phyloP scores from a whole-genome alignment of 1,284 basidiomycete species.

The Cutaneotrichosporon sp. region DNA sequence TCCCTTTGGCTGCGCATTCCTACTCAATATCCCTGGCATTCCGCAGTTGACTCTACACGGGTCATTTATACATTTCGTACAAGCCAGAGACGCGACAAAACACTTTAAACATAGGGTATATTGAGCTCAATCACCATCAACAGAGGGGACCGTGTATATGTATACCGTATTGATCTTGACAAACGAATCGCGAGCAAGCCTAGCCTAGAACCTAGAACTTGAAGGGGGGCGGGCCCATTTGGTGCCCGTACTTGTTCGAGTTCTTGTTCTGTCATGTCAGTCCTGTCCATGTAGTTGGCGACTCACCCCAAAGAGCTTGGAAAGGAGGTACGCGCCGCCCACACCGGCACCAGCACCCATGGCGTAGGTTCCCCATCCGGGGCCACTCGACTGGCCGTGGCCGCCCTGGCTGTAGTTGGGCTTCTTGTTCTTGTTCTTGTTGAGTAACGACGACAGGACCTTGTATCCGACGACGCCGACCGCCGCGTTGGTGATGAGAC shows the following conservation, averaged over 20 bases:
- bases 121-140: neutral
- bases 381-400: conserved; percentile 12
- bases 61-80: no score
- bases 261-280: conserved; percentile 19
- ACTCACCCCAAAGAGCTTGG: conserved; percentile 11
- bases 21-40: no score
- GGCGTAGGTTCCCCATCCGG: conserved; percentile 5
- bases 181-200: neutral
- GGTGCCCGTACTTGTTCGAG: conserved; percentile 26
- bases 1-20: no score
- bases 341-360: conserved; percentile 10
- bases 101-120: neutral
- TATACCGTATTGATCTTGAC: neutral
- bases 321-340: conserved; percentile 14
- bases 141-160: neutral
- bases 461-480: conserved; percentile 20
- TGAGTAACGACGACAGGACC: conserved; percentile 14
- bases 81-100: no score
- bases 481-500: conserved; percentile 16
- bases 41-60: no score
- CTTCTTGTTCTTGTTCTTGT: conserved; percentile 10
- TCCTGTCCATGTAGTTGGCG: neutral
- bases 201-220: neutral
- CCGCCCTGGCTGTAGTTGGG: neutral
- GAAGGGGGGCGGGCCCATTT: conserved; percentile 37